Evolutionary conservation across 441 rosid species (phyloP).

Genomic region (Erodium texanum): DNA sequence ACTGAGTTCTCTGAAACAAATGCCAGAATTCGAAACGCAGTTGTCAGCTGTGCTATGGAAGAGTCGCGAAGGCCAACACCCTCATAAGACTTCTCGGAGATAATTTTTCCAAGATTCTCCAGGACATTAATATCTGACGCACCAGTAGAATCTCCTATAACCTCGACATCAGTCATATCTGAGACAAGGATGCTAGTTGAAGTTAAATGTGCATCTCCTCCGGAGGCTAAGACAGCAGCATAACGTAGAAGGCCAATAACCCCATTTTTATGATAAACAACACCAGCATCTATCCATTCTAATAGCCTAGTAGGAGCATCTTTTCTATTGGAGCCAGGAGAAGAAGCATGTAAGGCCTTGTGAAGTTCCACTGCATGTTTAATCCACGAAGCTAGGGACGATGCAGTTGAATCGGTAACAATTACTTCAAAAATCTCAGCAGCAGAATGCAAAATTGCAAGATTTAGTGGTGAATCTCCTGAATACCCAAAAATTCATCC

Average conservation of each 20-base stretch:
- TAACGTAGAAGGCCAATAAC: constrained; percentile 82
- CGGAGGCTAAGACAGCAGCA: constrained; percentile 82
- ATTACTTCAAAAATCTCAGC: constrained; percentile 93
- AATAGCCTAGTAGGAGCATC: constrained; percentile 86
- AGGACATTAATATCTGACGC: constrained; percentile 66
- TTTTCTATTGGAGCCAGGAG: constrained; percentile 88
- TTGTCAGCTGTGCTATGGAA: constrained; percentile 79
- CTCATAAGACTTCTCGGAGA: constrained; percentile 74
- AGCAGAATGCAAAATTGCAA: constrained; percentile 93
- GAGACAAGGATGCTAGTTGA: constrained; percentile 66
- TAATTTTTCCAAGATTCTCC: constrained; percentile 83
- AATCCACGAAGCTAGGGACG: constrained; percentile 79
- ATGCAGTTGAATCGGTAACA: constrained; percentile 80
- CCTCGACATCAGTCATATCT: constrained; percentile 71
- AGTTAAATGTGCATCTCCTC: constrained; percentile 84
- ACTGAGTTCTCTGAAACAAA: constrained; percentile 78
- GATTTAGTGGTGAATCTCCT: constrained; percentile 86
- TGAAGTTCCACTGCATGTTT: constrained; percentile 82
- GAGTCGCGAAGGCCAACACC: constrained; percentile 80
- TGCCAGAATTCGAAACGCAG: constrained; percentile 83
- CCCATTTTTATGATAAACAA: constrained; percentile 89
- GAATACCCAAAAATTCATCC: constrained; percentile 30
- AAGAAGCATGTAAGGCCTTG: constrained; percentile 77
- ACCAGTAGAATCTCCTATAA: constrained; percentile 62
- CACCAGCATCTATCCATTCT: constrained; percentile 94